Percentiles rank a stretch among this genome's conserved stretches.
phyloP scores from a whole-genome alignment of 2,329 filamentous ascomycete species.

The Rasamsonia emersonii region DNA sequence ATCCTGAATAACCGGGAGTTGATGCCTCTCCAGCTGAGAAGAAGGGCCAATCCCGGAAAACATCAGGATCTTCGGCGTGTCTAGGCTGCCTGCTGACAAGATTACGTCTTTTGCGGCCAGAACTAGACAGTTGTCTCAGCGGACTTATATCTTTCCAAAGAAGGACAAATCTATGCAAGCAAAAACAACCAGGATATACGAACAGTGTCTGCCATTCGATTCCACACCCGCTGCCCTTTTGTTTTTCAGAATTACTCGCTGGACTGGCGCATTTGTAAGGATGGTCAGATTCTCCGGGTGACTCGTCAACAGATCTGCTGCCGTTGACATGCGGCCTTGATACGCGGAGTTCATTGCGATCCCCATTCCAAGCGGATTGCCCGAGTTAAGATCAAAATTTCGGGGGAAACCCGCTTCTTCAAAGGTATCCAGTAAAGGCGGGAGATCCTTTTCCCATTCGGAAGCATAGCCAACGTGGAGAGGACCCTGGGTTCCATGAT shows the following conservation, averaged over 20 bases:
- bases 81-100: conserved; percentile 30
- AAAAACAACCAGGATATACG: conserved; percentile 9
- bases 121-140: too few relatives aligned
- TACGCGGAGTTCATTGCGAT: conserved; percentile 42
- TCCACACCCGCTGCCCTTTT: conserved; percentile 40
- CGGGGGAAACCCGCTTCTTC: conserved; percentile 40
- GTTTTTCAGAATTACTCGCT: conserved; percentile 40
- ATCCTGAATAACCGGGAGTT: conserved; percentile 33
- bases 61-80: conserved; percentile 36
- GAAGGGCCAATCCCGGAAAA: conserved; percentile 42
- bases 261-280: conserved; percentile 41
- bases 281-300: conserved; percentile 46
- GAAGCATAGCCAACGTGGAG: conserved; percentile 42
- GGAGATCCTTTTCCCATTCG: conserved; percentile 44
- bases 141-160: too few relatives aligned
- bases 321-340: conserved; percentile 42
- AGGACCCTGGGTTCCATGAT: conserved; percentile 44
- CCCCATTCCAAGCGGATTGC: conserved; percentile 50
- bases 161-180: conserved; percentile 1
- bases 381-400: conserved; percentile 52
- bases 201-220: conserved; percentile 32
- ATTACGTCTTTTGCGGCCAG: conserved; percentile 32
- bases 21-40: conserved; percentile 31
- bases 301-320: conserved; percentile 40
- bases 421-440: conserved; percentile 39